Base-by-base conservation (phyloP, 2,329 filamentous ascomycete species). In the Penicillium sp. region DNA sequence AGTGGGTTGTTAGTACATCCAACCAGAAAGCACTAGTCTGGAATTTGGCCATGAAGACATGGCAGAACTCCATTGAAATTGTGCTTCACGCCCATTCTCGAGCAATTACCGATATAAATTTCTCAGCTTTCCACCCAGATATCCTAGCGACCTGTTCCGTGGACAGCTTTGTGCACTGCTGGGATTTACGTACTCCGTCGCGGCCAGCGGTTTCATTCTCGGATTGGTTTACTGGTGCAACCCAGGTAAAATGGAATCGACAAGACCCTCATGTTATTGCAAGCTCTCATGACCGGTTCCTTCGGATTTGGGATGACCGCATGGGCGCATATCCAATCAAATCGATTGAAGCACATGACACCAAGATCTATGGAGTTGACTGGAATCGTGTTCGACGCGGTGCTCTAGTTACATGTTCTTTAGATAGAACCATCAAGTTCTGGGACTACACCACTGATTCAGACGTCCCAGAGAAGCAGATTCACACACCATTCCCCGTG, bases 71-170 rank as follows among this genome's bases (percentile, higher is more conserved):
- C 0, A 92, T 97, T 61, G 91, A 97, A 73, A 89, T 93, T 73
- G 93, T 91, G 13, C 82, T 97, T 15, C 89, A 96, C 68, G 91
- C 88, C 2, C 93, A 91, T 73, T 90, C 86, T 45, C 85, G 93
- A 64, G 92, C 93, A 61, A 97, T 97, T 66, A 97, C 93, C 8
- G 93, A 97, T 72, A 92, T 97, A 74, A 97, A 97, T 73, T 97
- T 96, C 74, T 96, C 91, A 0, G 92, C 93, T 6, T 91, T 96
- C 66, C 90, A 97, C 70, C 91, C 92, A 0, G 93, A 97, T 70
- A 81, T 93, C 43, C 83, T 97, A 17, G 90, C 92, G 10, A 96
- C 93, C 0, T 97, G 92, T 73, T 90, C 91, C 4, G 90, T 97
- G 31, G 93, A 97, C 74, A 94, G 92, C 50, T 96, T 92, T 69